Base-by-base conservation (phyloP, 495 filamentous ascomycete species). In the Penicillium flavigenum region DNA sequence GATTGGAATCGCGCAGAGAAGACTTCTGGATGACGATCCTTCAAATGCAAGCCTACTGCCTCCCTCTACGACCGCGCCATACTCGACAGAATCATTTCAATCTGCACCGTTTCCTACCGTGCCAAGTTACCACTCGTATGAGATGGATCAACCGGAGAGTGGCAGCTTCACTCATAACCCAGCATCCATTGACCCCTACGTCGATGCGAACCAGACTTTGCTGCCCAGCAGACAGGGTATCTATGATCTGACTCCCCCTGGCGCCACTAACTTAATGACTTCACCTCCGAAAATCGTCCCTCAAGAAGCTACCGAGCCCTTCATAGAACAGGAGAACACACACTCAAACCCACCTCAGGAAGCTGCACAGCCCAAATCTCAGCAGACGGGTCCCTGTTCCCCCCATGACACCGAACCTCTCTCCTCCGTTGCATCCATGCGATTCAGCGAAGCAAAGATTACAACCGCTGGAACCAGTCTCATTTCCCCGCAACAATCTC, bases 331-430 rank as follows among this genome's bases (percentile, higher is more conserved):
- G 26, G 47, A 59, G 0, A 54, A 26, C 8, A 9, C 60, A 6
- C 58, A 48, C 1, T 60, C 38, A 8, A 62, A 65, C 26, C 32
- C 42, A 7, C 29, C 54, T 12, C 67, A 63, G 0, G 66, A 66
- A 26, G 51, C 48, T 8, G 17, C 53, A 1, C 62, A 64, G 46
- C 53, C 63, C 19, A 65, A 67, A 16, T 68, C 72, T n/a, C 59
- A 69, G 43, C 66, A 76, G 48, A 56, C 51, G 1, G 46, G 54
- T 19, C 41, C 51, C 11, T 63, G 59, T 41, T 78, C 75, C 3
- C 72, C 75, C 5, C 73, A 76, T 47, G 75, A 78, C 43, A 78
- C 75, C 2, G 66, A 74, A 27, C 75, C 75, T 17, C 56, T 75
- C n/a, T 78, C 75, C 3, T 76, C 75, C 12, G 54, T 72, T 10